A percentile compares a stretch with the other conserved stretches of the same genome.
Evolutionary conservation across 129 eudicot genomes (phyloP).

Genomic region (Deinandra increscens): DNA sequence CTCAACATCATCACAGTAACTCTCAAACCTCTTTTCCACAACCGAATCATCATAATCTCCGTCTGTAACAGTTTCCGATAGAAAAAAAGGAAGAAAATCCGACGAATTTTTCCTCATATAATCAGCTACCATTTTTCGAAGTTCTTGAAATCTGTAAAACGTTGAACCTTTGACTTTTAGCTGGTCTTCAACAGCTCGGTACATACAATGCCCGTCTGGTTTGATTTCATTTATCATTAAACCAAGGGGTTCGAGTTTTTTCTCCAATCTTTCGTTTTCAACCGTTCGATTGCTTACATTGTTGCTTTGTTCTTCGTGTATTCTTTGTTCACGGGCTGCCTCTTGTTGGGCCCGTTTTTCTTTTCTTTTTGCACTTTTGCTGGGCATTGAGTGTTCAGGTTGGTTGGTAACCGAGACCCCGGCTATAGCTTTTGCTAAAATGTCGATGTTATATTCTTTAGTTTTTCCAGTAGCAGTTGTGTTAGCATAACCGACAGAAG

Average conservation of each 20-base stretch:
- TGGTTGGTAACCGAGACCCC: conserved; percentile 60
- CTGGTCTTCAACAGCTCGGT: conserved; percentile 89
- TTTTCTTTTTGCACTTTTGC: conserved; percentile 76
- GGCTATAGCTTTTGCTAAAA: conserved; percentile 76
- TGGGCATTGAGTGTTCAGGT: conserved; percentile 62
- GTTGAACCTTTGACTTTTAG: conserved; percentile 54
- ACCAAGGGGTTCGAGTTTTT: conserved; percentile 75
- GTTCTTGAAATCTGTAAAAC: conserved; percentile 64
- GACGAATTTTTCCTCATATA: conserved; percentile 68
- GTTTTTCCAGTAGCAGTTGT: conserved; percentile 31
- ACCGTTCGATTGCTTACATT: conserved; percentile 58
- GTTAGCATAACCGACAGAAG: conserved; percentile 62
- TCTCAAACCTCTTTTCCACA: conserved; percentile 60
- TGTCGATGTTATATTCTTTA: conserved; percentile 34
- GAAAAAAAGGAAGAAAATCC: conserved; percentile 79
- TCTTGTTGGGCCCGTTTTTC: conserved; percentile 87
- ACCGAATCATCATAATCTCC: conserved; percentile 55
- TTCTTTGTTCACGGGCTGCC: conserved; percentile 91
- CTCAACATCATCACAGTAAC: conserved; percentile 81
- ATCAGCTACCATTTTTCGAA: conserved; percentile 81
- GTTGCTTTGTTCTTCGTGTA: conserved; percentile 82
- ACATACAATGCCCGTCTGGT: conserved; percentile 95
- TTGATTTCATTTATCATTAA: conserved; percentile 63
- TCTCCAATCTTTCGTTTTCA: conserved; percentile 62
- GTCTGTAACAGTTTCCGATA: conserved; percentile 53